Evolutionary conservation across 2,329 filamentous ascomycete species (phyloP).

Genomic region (Microcera coccophila): DNA sequence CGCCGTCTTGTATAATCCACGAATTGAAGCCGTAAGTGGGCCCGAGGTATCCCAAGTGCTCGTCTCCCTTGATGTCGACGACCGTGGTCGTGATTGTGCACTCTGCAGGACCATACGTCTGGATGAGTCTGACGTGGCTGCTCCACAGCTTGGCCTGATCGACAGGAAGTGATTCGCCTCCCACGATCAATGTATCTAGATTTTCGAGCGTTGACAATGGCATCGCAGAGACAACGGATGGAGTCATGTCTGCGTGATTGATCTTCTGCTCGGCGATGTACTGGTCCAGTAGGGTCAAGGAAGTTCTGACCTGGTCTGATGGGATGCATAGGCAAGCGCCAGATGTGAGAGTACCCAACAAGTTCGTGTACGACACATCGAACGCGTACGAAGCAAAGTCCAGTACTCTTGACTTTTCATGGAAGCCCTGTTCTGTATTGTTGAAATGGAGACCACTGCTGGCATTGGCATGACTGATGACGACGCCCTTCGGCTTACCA

Average conservation of each 20-base stretch:
- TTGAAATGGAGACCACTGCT: conserved; percentile 35
- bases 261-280: conserved; percentile 41
- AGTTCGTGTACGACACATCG: conserved; percentile 49
- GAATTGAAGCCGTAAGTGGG: conserved; percentile 23
- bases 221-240: conserved; percentile 43
- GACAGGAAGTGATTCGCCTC: conserved; percentile 3
- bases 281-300: conserved; percentile 46
- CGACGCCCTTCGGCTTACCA: conserved; percentile 60
- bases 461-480: conserved; percentile 47
- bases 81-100: conserved; percentile 42
- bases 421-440: conserved; percentile 37
- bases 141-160: background rate
- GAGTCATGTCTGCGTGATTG: conserved; percentile 49
- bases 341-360: conserved; percentile 48
- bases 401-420: conserved; percentile 38
- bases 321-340: conserved; percentile 54
- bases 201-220: background rate
- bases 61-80: conserved; percentile 23
- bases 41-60: conserved; percentile 9
- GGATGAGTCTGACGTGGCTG: background rate
- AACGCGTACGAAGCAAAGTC: conserved; percentile 52
- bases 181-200: background rate
- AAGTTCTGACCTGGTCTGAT: conserved; percentile 50
- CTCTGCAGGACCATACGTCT: conserved; percentile 44
- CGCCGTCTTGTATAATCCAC: conserved; percentile 12